Evolutionary conservation across 2,329 filamentous ascomycete genomes (phyloP).

Genomic region (Cercospora beticola): DNA sequence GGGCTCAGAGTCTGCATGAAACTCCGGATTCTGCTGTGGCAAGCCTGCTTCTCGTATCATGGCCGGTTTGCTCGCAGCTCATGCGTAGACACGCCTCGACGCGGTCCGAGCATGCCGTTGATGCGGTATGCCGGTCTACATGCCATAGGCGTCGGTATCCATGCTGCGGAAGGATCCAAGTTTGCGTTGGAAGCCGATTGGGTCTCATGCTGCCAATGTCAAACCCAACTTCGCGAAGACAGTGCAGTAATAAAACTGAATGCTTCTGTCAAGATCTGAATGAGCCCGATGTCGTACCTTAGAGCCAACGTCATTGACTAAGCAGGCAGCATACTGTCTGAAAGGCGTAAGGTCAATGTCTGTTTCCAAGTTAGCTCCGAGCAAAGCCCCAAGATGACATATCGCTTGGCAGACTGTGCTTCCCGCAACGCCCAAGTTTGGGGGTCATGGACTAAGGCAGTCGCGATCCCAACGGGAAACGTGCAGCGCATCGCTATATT

Average conservation of each 20-base stretch:
- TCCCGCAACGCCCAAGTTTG: neutral
- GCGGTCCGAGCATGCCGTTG: neutral
- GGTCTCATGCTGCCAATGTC: neutral
- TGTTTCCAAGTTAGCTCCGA: constrained; percentile 1
- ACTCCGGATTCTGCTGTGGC: neutral
- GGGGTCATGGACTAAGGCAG: neutral
- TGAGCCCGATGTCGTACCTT: neutral
- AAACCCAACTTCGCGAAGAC: neutral
- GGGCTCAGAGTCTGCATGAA: neutral
- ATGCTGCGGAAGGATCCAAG: neutral
- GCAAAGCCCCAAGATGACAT: constrained; percentile 1
- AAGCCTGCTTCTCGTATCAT: neutral
- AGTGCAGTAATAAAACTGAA: neutral
- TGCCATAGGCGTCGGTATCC: neutral
- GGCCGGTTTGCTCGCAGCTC: neutral
- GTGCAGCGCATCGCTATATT: neutral
- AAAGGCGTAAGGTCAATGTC: neutral
- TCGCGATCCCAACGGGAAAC: neutral
- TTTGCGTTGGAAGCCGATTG: neutral
- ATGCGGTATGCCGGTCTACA: neutral
- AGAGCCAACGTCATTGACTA: neutral
- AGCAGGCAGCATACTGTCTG: neutral
- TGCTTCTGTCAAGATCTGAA: neutral
- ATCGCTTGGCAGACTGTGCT: neutral
- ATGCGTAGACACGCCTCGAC: neutral